Base-by-base conservation (phyloP, 1,284 basidiomycete species). In the Moesziomyces aphidis region DNA sequence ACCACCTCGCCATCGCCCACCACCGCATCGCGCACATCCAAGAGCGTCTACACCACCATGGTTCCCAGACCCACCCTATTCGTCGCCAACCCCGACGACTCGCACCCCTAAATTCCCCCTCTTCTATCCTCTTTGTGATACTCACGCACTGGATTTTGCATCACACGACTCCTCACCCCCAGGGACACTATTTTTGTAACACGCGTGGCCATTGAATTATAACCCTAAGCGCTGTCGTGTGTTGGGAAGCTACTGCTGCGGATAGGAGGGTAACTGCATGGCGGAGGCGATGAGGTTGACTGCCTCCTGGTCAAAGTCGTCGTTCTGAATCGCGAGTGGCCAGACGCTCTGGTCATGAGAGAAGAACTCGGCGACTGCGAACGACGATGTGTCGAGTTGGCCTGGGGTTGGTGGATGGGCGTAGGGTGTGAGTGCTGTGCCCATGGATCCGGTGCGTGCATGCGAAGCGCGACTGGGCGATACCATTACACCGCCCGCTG, bases 41-140 rank as follows among this genome's bases (percentile, higher is more conserved):
- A 42, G 17, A 42, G 15, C 39, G 19, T 19, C 39, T 42, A 42
- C 39, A 42, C 39, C 17, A 42, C 39, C 17, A 17, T 42, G 17
- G 24, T 42, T 8, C 39, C 39, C 39, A 4, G 19, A 42, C 39
- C 39, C 39, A 42, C 39, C 5, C 55, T 81, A 8, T 80, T 76
- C 28, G 74, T 81, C 1, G 80, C 80, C n/a, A 80, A 80, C 45
- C 78, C 78, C 0, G 79, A 81, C 48, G 52, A 58, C 21, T 42
- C 39, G 39, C 39, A 19, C 15, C 11, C 19, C 39, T 42, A 8
- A 42, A 34, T 24, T 24, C 23, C 23, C 31, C 9, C 9, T 34
- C 31, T 6, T 28, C 26, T 6, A 28, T 34, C 31, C 31, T 34
- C 10, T 13, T 34, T 13, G 13, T 11, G 31, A 34, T 34, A 10